Conservation (phyloP, 164 flowering plant species). For the Tinospora cordifolia region DNA sequence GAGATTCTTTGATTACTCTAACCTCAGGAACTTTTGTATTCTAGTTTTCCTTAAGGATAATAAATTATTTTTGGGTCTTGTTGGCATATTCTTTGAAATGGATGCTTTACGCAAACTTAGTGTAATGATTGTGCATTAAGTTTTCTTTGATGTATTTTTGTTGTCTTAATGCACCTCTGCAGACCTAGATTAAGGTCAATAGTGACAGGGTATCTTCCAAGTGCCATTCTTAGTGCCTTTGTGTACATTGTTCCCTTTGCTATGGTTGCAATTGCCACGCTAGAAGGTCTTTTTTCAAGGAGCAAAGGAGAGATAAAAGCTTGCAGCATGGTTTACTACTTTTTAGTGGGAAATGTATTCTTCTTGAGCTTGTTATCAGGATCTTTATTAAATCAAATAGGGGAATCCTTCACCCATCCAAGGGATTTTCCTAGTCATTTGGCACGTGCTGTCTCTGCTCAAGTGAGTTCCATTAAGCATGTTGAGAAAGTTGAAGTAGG, state of each 20-base stretch:
- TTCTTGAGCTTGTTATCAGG: constrained; percentile 83
- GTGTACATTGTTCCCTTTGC: constrained; percentile 71
- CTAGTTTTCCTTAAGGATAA: not conserved
- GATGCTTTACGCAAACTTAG: not conserved
- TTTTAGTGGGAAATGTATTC: constrained; percentile 83
- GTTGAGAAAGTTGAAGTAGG: not conserved
- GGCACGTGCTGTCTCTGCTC: constrained; percentile 80
- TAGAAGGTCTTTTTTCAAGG: constrained; percentile 56
- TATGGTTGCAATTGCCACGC: constrained; percentile 50
- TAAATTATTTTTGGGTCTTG: no score
- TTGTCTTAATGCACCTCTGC: constrained; percentile 12
- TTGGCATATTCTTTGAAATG: no score
- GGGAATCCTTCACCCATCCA: constrained; percentile 66
- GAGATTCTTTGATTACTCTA: no score
- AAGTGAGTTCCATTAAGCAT: constrained; percentile 35
- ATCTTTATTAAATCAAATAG: constrained; percentile 75
- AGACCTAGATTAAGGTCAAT: constrained; percentile 83
- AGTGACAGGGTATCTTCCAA: constrained; percentile 85
- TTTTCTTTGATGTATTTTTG: not conserved
- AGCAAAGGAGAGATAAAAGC: constrained; percentile 73
- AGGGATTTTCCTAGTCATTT: constrained; percentile 63
- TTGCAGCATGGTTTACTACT: constrained; percentile 88
- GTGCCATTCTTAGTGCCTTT: constrained; percentile 67
- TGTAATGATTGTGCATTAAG: not conserved
- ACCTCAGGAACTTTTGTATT: not conserved